Percentiles rank a stretch among this genome's conserved stretches.
phyloP scores from a whole-genome alignment of 306 rosid species.

The Lathyrus sativus region DNA sequence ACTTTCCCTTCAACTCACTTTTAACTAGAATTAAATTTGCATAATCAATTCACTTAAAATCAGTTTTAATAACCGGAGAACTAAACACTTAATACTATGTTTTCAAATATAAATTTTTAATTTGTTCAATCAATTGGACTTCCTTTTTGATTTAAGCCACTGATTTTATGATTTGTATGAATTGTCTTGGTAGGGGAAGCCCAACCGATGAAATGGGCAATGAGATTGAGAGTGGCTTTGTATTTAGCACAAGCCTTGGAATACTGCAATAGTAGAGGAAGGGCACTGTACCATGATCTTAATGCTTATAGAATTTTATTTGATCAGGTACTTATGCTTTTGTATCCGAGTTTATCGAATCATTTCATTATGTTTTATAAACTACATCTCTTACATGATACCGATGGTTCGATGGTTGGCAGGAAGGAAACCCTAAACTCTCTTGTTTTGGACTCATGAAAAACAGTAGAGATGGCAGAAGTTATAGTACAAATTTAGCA shows the following conservation, averaged over 20 bases:
- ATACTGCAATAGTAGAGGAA: slow-evolving; percentile 81
- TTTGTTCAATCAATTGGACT: slow-evolving; percentile 4
- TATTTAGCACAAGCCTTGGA: slow-evolving; percentile 95
- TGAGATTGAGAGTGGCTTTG: slow-evolving; percentile 98
- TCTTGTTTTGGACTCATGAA: slow-evolving; percentile 99
- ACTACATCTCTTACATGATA: slow-evolving; percentile 30
- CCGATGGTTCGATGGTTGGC: slow-evolving; percentile 31
- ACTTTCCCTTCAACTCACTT: not conserved
- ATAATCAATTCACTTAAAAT: not conserved
- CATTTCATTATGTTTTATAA: slow-evolving; percentile 26
- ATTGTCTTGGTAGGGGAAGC: slow-evolving; percentile 69
- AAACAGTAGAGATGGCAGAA: slow-evolving; percentile 97
- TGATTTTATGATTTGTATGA: slow-evolving; percentile 43
- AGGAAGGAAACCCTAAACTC: slow-evolving; percentile 91
- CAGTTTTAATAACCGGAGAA: not conserved
- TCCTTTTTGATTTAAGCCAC: slow-evolving; percentile 10
- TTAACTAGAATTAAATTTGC: not conserved
- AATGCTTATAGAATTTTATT: slow-evolving; percentile 96
- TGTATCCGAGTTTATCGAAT: slow-evolving; percentile 14
- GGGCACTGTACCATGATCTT: slow-evolving; percentile 93
- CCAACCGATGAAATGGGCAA: slow-evolving; percentile 99
- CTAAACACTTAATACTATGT: not conserved
- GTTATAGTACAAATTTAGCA: slow-evolving; percentile 95
- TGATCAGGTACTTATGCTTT: slow-evolving; percentile 62
- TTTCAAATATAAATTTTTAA: slow-evolving; percentile 15